Percentiles rank a stretch among this genome's conserved stretches.
phyloP scores from a whole-genome alignment of 495 filamentous ascomycete genomes.

The Hyaloscypha finlandica region DNA sequence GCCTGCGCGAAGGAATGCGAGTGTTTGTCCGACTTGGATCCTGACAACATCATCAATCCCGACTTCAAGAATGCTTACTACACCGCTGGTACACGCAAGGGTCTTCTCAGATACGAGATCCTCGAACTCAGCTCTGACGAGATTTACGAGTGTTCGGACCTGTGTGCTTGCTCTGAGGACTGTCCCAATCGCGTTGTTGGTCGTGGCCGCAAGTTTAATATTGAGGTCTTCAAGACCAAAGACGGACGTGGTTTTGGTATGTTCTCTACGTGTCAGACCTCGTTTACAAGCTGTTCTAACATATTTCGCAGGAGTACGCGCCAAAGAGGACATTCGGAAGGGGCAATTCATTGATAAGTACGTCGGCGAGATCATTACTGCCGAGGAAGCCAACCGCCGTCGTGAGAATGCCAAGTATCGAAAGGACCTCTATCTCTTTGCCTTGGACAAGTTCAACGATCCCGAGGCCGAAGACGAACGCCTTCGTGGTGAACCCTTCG shows the following conservation, averaged over 20 bases:
- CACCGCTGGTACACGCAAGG: conserved; percentile 42
- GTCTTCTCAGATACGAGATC: conserved; percentile 44
- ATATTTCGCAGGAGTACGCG: conserved; percentile 60
- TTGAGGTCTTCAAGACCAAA: conserved; percentile 80
- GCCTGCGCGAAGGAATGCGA: conserved; percentile 53
- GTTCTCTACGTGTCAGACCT: conserved; percentile 22
- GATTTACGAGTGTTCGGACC: conserved; percentile 82
- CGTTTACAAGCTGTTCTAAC: conserved; percentile 18
- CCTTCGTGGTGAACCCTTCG: conserved; percentile 44
- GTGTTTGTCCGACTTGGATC: conserved; percentile 54
- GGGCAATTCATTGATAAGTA: conserved; percentile 92
- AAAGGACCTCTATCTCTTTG: conserved; percentile 78
- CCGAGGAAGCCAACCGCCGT: conserved; percentile 65
- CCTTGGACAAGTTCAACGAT: conserved; percentile 75
- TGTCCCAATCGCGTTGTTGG: conserved; percentile 87
- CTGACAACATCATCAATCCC: conserved; percentile 19
- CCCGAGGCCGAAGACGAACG: conserved; percentile 44
- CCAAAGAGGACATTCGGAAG: conserved; percentile 61
- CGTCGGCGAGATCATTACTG: conserved; percentile 83
- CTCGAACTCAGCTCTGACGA: conserved; percentile 51
- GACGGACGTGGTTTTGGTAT: conserved; percentile 77
- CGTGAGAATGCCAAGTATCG: conserved; percentile 50
- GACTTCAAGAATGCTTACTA: conserved; percentile 41
- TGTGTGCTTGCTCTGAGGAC: conserved; percentile 62
- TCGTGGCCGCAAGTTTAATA: conserved; percentile 67